phyloP scores from a whole-genome alignment of 148 eudicot species.

The Silene latifolia region DNA sequence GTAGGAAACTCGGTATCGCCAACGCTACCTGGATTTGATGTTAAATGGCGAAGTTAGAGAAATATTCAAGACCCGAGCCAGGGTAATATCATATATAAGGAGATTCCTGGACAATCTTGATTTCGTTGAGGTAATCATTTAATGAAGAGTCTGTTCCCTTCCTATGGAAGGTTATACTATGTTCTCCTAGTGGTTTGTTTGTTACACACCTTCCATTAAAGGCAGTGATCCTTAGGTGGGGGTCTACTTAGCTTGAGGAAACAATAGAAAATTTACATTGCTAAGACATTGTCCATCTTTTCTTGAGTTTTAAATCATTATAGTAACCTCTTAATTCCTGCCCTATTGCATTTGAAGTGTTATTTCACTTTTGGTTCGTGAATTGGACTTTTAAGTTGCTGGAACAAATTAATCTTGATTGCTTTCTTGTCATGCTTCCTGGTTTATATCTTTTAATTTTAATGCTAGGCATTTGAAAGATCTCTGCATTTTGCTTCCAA shows the following conservation, averaged over 20 bases:
- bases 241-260: background rate
- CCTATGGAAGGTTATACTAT: background rate
- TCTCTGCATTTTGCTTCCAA: background rate
- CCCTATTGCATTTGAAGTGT: too few species aligned
- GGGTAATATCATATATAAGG: constrained; percentile 59
- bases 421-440: too few species aligned
- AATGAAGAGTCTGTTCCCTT: background rate
- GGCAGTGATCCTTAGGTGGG: background rate
- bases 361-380: too few species aligned
- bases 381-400: too few species aligned
- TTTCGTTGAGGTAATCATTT: constrained; percentile 64
- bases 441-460: too few species aligned
- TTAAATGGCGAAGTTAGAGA: constrained; percentile 72
- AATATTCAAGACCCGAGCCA: constrained; percentile 76
- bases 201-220: background rate
- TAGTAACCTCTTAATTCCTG: too few species aligned
- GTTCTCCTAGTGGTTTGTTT: background rate
- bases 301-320: too few species aligned
- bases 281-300: too few species aligned
- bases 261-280: too few species aligned
- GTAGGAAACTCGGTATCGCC: constrained; percentile 93
- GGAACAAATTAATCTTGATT: too few species aligned
- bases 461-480: background rate
- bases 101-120: constrained; percentile 67
- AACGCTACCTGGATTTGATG: constrained; percentile 91